Conservation (phyloP, 139 green algal genomes). For the Chlamydomonas schloesseri region DNA sequence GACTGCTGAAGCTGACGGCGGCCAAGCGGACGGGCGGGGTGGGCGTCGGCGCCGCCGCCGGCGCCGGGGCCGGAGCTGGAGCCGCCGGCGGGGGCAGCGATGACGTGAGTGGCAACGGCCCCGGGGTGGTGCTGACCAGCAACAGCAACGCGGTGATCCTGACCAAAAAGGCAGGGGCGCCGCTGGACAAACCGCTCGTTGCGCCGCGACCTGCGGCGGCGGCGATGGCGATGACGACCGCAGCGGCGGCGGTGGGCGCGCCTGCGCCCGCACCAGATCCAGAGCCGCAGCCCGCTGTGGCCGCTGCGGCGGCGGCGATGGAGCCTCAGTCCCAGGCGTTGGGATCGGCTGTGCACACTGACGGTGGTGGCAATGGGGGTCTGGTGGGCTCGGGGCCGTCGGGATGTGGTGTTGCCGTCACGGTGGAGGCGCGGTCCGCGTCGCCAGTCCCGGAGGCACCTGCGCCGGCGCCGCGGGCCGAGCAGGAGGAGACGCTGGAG, state of each 20-base stretch:
- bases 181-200: constrained; percentile 1
- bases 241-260: not conserved
- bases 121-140: not conserved
- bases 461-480: not conserved
- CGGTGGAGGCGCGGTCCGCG: too few species aligned
- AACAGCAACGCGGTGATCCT: constrained; percentile 12
- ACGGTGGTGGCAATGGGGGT: not conserved
- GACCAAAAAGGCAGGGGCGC: constrained; percentile 3
- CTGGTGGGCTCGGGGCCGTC: not conserved
- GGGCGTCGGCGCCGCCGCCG: not conserved
- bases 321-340: too few species aligned
- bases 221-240: not conserved
- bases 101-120: not conserved
- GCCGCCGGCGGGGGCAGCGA: not conserved
- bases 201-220: not conserved
- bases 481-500: not conserved
- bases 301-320: not conserved
- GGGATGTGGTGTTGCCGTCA: not conserved
- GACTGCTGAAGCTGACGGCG: not conserved
- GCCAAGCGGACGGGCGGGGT: not conserved
- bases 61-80: not conserved
- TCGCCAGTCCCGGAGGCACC: not conserved
- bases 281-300: too few species aligned
- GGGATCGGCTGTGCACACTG: too few species aligned
- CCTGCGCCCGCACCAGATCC: not conserved